phyloP scores from a whole-genome alignment of 495 filamentous ascomycete species.

The Aspergillus ellipticus region DNA sequence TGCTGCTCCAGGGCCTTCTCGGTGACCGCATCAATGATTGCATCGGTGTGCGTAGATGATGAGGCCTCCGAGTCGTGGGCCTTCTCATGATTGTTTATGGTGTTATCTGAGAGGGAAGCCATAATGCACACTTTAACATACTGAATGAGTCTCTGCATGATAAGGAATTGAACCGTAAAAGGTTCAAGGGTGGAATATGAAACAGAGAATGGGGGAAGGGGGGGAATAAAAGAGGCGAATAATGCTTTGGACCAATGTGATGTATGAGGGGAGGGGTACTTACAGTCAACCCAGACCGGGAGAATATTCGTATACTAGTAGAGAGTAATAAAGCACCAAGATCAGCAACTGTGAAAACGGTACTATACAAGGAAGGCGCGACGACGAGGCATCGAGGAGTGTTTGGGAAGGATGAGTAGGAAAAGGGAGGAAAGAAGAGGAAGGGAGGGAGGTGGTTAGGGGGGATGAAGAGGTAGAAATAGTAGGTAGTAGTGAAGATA shows the following conservation, averaged over 20 bases:
- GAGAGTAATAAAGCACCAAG: neutral
- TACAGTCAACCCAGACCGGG: neutral
- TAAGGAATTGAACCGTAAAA: neutral
- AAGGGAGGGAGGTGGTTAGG: conserved; percentile 9
- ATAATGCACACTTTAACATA: conserved; percentile 5
- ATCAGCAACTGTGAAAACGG: neutral
- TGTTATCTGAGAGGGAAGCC: conserved; percentile 18
- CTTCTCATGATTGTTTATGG: conserved; percentile 24
- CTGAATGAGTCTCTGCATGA: conserved; percentile 1
- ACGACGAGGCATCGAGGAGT: neutral
- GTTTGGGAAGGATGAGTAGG: conserved; percentile 10
- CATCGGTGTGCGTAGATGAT: conserved; percentile 34
- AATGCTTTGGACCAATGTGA: neutral
- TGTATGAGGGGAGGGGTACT: neutral
- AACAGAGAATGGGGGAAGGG: neutral
- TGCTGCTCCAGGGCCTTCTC: conserved; percentile 24
- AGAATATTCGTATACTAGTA: neutral
- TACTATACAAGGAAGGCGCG: neutral
- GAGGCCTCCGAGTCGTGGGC: conserved; percentile 33
- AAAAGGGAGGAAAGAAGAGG: conserved; percentile 10
- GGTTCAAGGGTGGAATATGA: neutral
- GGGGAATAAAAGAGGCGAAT: neutral
- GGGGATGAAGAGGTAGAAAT: neutral
- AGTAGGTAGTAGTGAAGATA: neutral
- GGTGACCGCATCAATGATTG: conserved; percentile 17